phyloP scores from a whole-genome alignment of 176 grass and related monocot genomes.

The maize (Zea mays) region Zm-B73-REFERENCE-NAM-5.0 NC_050101.1:101109001-101109500 shows the following conservation, averaged over 20 bases:
- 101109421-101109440: slow-evolving; percentile 28
- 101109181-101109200: not conserved
- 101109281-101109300: slow-evolving; percentile 68
- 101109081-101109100: not conserved
- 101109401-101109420: slow-evolving; percentile 68
- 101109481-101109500: slow-evolving; percentile 81
- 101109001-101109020: not conserved
- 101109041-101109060: slow-evolving; percentile 24
- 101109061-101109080: not conserved
- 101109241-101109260: slow-evolving; percentile 81
- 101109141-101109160: slow-evolving; percentile 10
- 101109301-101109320: slow-evolving; percentile 71
- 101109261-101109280: slow-evolving; percentile 91
- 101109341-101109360: slow-evolving; percentile 43
- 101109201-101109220: slow-evolving; percentile 16
- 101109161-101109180: not conserved
- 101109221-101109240: slow-evolving; percentile 59
- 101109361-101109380: slow-evolving; percentile 52
- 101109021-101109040: slow-evolving; percentile 14
- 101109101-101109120: not conserved
- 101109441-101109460: slow-evolving; percentile 13
- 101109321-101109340: slow-evolving; percentile 48
- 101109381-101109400: slow-evolving; percentile 63
- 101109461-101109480: slow-evolving; percentile 40
- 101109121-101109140: slow-evolving; percentile 7